Evolutionary conservation across 1,284 basidiomycete species (phyloP).

Genomic region (Ustilago sp.): DNA sequence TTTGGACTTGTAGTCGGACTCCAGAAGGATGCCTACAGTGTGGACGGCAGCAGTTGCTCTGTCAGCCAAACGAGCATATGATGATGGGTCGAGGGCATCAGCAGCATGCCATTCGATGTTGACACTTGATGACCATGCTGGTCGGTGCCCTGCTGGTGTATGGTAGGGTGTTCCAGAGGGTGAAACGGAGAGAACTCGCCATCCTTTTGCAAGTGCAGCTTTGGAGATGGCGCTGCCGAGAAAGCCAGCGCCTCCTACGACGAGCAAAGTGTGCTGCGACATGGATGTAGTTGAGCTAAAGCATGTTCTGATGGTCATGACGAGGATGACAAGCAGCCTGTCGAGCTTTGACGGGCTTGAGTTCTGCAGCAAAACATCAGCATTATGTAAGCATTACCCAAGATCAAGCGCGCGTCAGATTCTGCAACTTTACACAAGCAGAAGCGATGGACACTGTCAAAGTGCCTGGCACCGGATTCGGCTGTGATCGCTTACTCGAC

Average conservation of each 20-base stretch:
- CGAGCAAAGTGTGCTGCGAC: conserved; percentile 68
- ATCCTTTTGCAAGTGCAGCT: conserved; percentile 82
- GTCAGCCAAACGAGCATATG: conserved; percentile 79
- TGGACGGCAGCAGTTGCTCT: conserved; percentile 84
- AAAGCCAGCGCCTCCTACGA: conserved; percentile 94
- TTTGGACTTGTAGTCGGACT: conserved; percentile 80
- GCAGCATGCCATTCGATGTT: conserved; percentile 63
- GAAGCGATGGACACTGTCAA: conserved; percentile 3
- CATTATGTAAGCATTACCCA: conserved; percentile 19
- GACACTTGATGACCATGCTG: conserved; percentile 78
- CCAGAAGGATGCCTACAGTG: conserved; percentile 91
- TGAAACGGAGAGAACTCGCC: conserved; percentile 89
- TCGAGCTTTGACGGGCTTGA: too few relatives aligned
- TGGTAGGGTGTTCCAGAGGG: conserved; percentile 86
- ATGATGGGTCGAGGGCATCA: conserved; percentile 78
- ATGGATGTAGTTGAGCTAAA: not conserved
- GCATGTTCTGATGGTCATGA: not conserved
- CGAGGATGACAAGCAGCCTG: not conserved
- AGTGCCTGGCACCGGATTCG: conserved; percentile 11
- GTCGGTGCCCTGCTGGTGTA: conserved; percentile 88
- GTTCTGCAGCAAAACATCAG: conserved; percentile 4
- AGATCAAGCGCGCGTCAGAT: not conserved
- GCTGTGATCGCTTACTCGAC: conserved; percentile 10
- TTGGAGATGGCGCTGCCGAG: conserved; percentile 93
- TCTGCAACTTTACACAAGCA: conserved; percentile 4